Evolutionary conservation across 1,139 yeast species (phyloP).

Genomic region (Saccharomycopsis hybrid): DNA sequence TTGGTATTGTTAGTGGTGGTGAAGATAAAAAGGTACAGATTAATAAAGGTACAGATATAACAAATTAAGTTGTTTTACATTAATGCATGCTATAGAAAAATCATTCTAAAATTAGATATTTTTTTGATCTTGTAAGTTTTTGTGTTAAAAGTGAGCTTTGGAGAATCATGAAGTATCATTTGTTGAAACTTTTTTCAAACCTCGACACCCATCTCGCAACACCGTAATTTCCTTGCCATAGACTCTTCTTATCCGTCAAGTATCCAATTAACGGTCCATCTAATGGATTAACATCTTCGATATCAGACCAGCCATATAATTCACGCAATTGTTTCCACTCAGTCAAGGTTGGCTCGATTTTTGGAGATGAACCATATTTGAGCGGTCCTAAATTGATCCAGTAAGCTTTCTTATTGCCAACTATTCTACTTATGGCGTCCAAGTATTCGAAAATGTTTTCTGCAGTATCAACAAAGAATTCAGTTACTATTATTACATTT

Average conservation of each 20-base stretch:
- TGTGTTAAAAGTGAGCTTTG: too few species aligned
- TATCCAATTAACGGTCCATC: constrained; percentile 40
- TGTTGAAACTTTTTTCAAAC: too few species aligned
- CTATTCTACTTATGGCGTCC: constrained; percentile 49
- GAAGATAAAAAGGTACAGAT: constrained; percentile 90
- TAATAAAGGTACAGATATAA: constrained; percentile 48
- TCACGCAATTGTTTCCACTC: constrained; percentile 50
- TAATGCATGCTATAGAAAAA: too few species aligned
- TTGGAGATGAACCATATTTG: constrained; percentile 84
- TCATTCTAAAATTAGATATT: too few species aligned
- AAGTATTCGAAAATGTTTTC: constrained; percentile 71
- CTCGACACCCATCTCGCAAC: constrained; percentile 42
- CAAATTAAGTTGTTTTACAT: too few species aligned
- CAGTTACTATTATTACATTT: constrained; percentile 58
- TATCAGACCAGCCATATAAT: constrained; percentile 59
- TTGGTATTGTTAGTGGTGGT: constrained; percentile 91
- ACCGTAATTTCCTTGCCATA: constrained; percentile 78
- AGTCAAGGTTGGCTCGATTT: constrained; percentile 61
- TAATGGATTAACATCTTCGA: constrained; percentile 30
- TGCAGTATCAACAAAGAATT: constrained; percentile 82
- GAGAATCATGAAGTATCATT: too few species aligned
- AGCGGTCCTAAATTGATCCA: constrained; percentile 89
- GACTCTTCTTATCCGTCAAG: constrained; percentile 54
- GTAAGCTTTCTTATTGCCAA: constrained; percentile 38
- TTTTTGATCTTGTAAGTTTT: too few species aligned